Base-by-base conservation (phyloP, 2,329 filamentous ascomycete genomes). In the Penicillium capsulatum region DNA sequence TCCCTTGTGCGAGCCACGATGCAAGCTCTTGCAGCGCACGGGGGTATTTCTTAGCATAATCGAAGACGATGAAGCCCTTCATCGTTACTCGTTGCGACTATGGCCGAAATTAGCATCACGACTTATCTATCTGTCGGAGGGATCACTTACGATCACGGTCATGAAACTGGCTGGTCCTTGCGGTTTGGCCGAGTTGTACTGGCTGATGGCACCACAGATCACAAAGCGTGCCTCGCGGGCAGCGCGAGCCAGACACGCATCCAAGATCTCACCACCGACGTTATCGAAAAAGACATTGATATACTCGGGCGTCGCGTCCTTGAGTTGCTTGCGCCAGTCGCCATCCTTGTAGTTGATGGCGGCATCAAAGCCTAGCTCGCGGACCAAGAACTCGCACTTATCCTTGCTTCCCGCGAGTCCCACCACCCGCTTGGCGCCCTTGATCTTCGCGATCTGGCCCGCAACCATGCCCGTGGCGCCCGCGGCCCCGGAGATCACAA, bases 271-370 rank as follows among this genome's bases (percentile, higher is more conserved):
- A 4, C 83, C 83, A 8, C 82, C 83, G 14, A 84, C 80, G 66
- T 86, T 86, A 63, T 87, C 83, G 60, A 80, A 87, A 64, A 80
- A 87, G 10, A 87, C 79, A 63, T 84, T 79, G 40, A 82, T 84
- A 47, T 73, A 71, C 45, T 75, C 65, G 28, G 71, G 61, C 1
- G 81, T 84, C 3, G 76, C 79, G 29, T 72, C 73, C 48, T 73
- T 71, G 54, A 86, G 76, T 60, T 81, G 71, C 44, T 72, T 61
- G 52, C 67, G 72, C 58, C 84, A 86, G 40, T 79, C 75, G 10
- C 68, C 49, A 31, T 74, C 74, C 70, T 86, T 86, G 68, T 86
- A 86, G 64, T 86, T 83, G 42, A 86, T 55, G 0, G 79, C 81
- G 7, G 68, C 73, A 53, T 86, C 82, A 44, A 83, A 84, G 1